Base-by-base conservation (phyloP, 306 rosid genomes). In the Begonia peltatifolia region DNA sequence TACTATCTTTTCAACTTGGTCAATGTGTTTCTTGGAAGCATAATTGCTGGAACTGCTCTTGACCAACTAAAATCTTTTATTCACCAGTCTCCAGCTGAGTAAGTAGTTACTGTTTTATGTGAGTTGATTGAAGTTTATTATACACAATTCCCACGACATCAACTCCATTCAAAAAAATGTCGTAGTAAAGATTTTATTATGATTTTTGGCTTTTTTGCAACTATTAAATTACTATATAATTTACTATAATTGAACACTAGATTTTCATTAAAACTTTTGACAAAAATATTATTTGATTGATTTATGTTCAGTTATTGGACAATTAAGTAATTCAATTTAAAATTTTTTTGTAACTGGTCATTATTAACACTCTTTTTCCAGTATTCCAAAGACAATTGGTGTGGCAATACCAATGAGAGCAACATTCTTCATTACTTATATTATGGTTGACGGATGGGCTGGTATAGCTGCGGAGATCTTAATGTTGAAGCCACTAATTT, bases 381-480 rank as follows among this genome's bases (percentile, higher is more conserved):
- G 99, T 14, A 86, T 86, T 69, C 99, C 99, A 14, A 50, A 47
- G 69, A 86, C 87, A 73, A 61, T 92, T 49, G 99, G 99, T 51
- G 69, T 71, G 43, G 92, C 94, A 13, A 75, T 92, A 69, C 96
- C 99, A n/a, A 50, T 92, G 64, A 92, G 76, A 74, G 99, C 99
- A 56, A 86, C 96, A 68, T 92, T 92, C 84, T 92, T 92, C 79
- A 83, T 92, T 25, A 83, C 86, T 47, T 90, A 90, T 36, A 86
- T 90, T 68, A 90, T 90, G 99, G 99, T 90, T 68, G 99, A 90
- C 71, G 99, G 99, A 63, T 92, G 99, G 99, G 84, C 99, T 16
- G 93, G 99, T 63, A 92, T 92, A 66, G 96, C 99, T 55, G 99
- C 63, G 23, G 99, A 92, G 82, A 87, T 92, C 56, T 69, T 92